Evolutionary conservation across 163 green algal genomes (phyloP), one percentile per base, ranked within the genome.

Genomic region (Scenedesmus sp.): DNA sequence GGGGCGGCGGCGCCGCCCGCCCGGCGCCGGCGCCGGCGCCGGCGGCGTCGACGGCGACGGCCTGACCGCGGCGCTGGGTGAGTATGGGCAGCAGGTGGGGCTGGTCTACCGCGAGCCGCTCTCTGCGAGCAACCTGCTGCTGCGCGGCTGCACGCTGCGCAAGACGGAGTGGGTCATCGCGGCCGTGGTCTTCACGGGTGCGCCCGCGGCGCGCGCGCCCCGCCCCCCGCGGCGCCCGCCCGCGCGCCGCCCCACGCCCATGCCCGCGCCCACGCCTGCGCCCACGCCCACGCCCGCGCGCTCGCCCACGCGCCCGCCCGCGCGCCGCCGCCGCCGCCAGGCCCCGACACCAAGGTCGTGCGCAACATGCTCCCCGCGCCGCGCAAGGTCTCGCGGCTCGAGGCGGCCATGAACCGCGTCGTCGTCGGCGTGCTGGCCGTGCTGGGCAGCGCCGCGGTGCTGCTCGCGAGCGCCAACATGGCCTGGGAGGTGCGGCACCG

Each of bases 111-210:
- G 85, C 34, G 70, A 87, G 28, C 71, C 86, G 1, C 63, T 97
- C 24, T 87, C 82, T 5, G 81, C 87, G 0, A 78, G 87, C 54
- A 90, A 95, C 51, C 70, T 97, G 60, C 83, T 97, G 66, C 85
- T 97, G 45, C 77, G 93, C 11, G 93, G 93, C 58, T 94, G 89
- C 81, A 93, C 79, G 31, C 86, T 97, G 62, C 80, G 88, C 48
- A 97, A 97, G 79, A 95, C 92, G 4, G 83, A 90, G 64, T 93
- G 83, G 83, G 83, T 91, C 58, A 87, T 88, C 56, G 93, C 92
- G 20, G 70, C 93, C 48, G 91, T 95, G 20, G 77, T 96, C 26
- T 97, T 91, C 85, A 90, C 91, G 6, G 93, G 93, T 34, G 17
- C 60, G 11, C 22, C 42, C 15, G 31, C 4, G 26, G 29, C 26